Percentiles rank a stretch among this genome's conserved stretches.
These are phyloP conservation scores for Phanerodontia chrysosporium DNA, from an alignment of 768 basidiomycete species.

Conservation along the genomic window DNA sequence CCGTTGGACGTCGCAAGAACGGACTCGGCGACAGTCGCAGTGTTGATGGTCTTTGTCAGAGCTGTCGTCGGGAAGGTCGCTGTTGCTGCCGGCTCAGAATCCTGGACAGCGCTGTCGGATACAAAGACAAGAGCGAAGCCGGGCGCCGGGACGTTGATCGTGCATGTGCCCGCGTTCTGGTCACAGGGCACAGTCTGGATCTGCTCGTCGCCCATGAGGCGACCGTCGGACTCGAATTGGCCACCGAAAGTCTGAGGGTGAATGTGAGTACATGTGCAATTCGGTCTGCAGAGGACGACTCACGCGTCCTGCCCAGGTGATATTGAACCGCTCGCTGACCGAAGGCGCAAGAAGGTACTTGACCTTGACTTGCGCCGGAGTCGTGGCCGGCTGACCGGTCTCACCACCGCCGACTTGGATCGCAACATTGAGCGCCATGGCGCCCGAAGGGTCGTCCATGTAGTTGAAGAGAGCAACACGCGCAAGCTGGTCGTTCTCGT, in stretches of 20 bases:
- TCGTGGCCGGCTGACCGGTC: slow-evolving; percentile 35
- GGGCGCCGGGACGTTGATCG: slow-evolving; percentile 62
- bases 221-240: slow-evolving; percentile 63
- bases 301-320: slow-evolving; percentile 79
- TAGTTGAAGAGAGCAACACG: slow-evolving; percentile 74
- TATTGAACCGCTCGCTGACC: slow-evolving; percentile 57
- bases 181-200: slow-evolving; percentile 62
- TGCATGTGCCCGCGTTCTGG: slow-evolving; percentile 46
- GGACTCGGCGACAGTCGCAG: slow-evolving; percentile 49
- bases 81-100: slow-evolving; percentile 29
- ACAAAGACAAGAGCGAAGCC: slow-evolving; percentile 76
- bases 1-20: slow-evolving; percentile 67
- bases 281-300: slow-evolving; percentile 10
- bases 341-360: slow-evolving; percentile 57
- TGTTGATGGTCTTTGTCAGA: slow-evolving; percentile 50
- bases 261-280: background rate
- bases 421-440: slow-evolving; percentile 46
- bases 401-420: slow-evolving; percentile 45
- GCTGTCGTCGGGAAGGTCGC: slow-evolving; percentile 56
- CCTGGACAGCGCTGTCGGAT: slow-evolving; percentile 35
- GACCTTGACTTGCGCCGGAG: slow-evolving; percentile 46
- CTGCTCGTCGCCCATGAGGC: slow-evolving; percentile 48
- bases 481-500: slow-evolving; percentile 60
- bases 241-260: slow-evolving; percentile 52
- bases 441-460: slow-evolving; percentile 55